These are phyloP conservation scores for Drechslera avenae DNA, from an alignment of 2,329 filamentous ascomycete species.

Conservation along the genomic window DNA sequence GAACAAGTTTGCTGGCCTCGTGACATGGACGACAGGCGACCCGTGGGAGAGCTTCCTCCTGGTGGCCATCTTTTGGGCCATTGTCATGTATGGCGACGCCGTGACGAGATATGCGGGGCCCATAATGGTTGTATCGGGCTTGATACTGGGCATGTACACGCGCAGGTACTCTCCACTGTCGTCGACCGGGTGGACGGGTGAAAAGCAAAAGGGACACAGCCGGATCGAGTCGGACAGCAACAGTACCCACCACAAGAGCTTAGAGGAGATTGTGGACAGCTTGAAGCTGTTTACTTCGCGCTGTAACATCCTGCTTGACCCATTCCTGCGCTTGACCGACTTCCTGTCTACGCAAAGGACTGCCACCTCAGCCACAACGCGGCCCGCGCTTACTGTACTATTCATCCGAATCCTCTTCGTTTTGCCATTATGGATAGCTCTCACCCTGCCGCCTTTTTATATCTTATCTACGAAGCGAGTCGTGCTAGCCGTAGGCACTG, in stretches of 20 bases:
- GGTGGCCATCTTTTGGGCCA: conserved; percentile 82
- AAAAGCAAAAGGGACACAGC: conserved; percentile 62
- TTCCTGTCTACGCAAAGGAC: conserved; percentile 91
- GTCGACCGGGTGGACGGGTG: conserved; percentile 76
- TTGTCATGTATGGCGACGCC: conserved; percentile 82
- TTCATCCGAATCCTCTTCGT: conserved; percentile 88
- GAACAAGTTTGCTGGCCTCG: conserved; percentile 80
- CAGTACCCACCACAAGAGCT: conserved; percentile 84
- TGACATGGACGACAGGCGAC: conserved; percentile 94
- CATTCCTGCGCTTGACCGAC: conserved; percentile 85
- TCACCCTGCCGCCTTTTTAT: conserved; percentile 81
- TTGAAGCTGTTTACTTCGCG: conserved; percentile 87
- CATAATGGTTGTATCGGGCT: conserved; percentile 74
- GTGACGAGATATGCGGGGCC: conserved; percentile 84
- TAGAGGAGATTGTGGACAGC: conserved; percentile 97
- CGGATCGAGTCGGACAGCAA: conserved; percentile 62
- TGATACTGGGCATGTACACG: conserved; percentile 93
- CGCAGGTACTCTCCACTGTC: conserved; percentile 88
- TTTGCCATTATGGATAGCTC: conserved; percentile 82
- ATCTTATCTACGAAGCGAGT: conserved; percentile 87
- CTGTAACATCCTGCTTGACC: conserved; percentile 90
- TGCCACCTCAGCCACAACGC: conserved; percentile 86
- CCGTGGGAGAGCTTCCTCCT: conserved; percentile 97
- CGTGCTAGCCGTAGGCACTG: conserved; percentile 81
- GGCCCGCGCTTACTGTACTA: conserved; percentile 85